Evolutionary conservation across 495 filamentous ascomycete species (phyloP), one percentile per base, ranked within the genome.

Genomic region (Penicillium tannophilum): DNA sequence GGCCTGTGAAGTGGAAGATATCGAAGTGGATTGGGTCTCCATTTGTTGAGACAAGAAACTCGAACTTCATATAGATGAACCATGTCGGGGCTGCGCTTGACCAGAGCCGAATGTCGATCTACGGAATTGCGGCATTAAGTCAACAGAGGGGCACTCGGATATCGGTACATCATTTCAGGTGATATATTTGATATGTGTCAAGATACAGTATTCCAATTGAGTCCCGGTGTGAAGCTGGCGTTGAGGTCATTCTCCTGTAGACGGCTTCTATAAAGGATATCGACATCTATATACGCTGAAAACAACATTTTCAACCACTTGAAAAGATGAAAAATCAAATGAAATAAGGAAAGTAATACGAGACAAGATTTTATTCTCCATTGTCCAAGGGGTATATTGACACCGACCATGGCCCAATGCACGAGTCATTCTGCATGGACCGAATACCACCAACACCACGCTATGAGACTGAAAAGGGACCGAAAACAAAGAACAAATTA

Each of bases 391-490:
- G 62, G 62, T 64, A 64, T 64, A 61, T 64, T 47, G 58, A 64
- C 54, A 58, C 45, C 55, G 47, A 54, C 41, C 39, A 52, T 43
- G 46, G 45, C 47, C 45, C 54, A 39, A 54, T 41, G 41, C 44
- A 55, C 20, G 26, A 30, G 19, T 19, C 33, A 7, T 17, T 39
- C 20, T 30, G 35, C 35, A 54, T 28, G 12, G 23, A 63, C 42
- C 45, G 24, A 63, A 66, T 47, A 63, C 64, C 61, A 61, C 62
- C 64, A 69, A 69, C 67, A 61, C 64, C 67, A 62, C 64, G 67
- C 67, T 69, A 64, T 59, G 54, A 62, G 55, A 59, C 43, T 52
- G 39, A 59, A 35, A 59, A 52, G 45, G 51, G 26, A 24, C 16
- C n/a, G 39, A 44, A 20, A 33, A 47, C 4, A 43, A 28, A n/a